These are phyloP conservation scores for Chaetomium fimeti DNA, from an alignment of 495 filamentous ascomycete species.

Conservation along the genomic window DNA sequence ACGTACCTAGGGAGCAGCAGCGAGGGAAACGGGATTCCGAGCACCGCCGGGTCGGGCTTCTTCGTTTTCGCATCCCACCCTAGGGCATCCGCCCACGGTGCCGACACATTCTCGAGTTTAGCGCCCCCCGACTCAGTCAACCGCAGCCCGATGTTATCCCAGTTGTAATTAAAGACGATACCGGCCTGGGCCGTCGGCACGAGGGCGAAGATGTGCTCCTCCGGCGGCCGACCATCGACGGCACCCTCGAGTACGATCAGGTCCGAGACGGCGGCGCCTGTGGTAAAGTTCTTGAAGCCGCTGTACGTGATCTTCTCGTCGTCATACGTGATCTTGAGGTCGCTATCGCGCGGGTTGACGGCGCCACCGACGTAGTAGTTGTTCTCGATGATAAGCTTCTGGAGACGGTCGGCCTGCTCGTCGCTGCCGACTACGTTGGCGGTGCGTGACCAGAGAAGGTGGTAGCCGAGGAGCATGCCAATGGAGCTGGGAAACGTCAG, in stretches of 20 bases:
- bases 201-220: conserved; percentile 59
- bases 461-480: conserved; percentile 61
- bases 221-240: conserved; percentile 45
- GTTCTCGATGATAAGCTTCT: conserved; percentile 53
- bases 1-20: conserved; percentile 51
- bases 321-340: conserved; percentile 53
- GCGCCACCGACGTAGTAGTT: conserved; percentile 63
- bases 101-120: conserved; percentile 54
- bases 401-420: conserved; percentile 53
- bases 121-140: conserved; percentile 60
- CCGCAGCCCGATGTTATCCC: conserved; percentile 60
- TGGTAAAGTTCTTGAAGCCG: conserved; percentile 62
- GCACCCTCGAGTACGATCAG: conserved; percentile 63
- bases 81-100: conserved; percentile 57
- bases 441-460: conserved; percentile 60
- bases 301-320: conserved; percentile 56
- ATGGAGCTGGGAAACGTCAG: conserved; percentile 40
- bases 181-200: conserved; percentile 53
- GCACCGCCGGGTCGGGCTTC: conserved; percentile 44
- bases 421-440: conserved; percentile 51
- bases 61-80: conserved; percentile 53
- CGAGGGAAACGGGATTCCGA: conserved; percentile 51
- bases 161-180: conserved; percentile 58
- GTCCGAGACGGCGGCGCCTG: conserved; percentile 60
- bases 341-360: conserved; percentile 60